Percentiles rank a stretch among this genome's conserved stretches.
Conservation (phyloP, 352 stramenopile species). For the Phytophthora lateralis region DNA sequence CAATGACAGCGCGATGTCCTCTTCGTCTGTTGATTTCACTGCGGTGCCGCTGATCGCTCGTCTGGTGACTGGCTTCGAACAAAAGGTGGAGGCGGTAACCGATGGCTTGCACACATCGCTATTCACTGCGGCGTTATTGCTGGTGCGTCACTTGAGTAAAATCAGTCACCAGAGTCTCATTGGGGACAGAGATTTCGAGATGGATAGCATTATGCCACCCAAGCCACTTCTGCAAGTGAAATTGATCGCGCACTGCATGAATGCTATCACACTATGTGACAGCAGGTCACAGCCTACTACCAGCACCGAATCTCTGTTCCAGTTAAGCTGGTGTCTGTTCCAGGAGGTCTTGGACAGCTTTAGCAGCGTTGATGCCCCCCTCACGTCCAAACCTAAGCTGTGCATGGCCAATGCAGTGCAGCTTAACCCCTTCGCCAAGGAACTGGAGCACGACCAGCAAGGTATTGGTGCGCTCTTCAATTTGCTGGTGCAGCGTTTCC, state of each 20-base stretch:
- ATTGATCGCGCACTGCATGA: conserved; percentile 59
- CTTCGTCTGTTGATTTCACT: conserved; percentile 1
- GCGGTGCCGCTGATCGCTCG: conserved; percentile 35
- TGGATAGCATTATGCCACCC: conserved; percentile 18
- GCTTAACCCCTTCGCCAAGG: conserved; percentile 46
- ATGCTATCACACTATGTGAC: conserved; percentile 52
- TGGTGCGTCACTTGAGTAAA: conserved; percentile 56
- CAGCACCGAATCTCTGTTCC: conserved; percentile 42
- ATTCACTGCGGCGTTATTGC: conserved; percentile 53
- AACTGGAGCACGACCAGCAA: conserved; percentile 59
- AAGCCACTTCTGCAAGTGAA: conserved; percentile 52
- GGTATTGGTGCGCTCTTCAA: conserved; percentile 58
- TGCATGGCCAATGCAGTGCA: conserved; percentile 43
- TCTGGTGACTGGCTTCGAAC: conserved; percentile 36
- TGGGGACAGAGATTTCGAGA: conserved; percentile 18
- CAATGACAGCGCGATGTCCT: conserved; percentile 13
- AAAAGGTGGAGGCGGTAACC: conserved; percentile 33
- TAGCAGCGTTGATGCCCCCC: conserved; percentile 4
- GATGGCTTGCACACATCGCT: conserved; percentile 47
- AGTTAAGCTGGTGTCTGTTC: conserved; percentile 71
- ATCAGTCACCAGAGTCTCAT: conserved; percentile 9
- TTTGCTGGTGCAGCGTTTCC: conserved; percentile 60
- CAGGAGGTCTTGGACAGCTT: conserved; percentile 65
- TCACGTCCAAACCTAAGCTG: conserved; percentile 33
- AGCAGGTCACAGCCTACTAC: conserved; percentile 11